Evolutionary conservation across 306 rosid genomes (phyloP), one percentile per base, ranked within the genome.

Genomic region (Parietaria judaica): DNA sequence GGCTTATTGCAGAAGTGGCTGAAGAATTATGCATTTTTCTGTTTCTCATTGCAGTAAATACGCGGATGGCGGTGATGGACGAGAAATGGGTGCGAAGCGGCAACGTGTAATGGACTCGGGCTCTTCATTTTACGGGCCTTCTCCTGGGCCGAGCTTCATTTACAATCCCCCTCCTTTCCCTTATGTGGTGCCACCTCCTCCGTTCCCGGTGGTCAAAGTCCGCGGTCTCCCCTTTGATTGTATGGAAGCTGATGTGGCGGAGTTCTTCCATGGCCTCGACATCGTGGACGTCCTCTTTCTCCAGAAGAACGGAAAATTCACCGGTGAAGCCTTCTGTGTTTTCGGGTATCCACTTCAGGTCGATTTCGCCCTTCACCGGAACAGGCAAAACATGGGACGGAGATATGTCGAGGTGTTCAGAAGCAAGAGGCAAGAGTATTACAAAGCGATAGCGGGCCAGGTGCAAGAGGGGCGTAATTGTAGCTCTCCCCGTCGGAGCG

Each of bases 211-310:
- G 46, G 95, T 90, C 65, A 80, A 80, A 63, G 77, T 90, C 12
- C 95, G 96, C 11, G 97, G 97, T 66, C 88, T 90, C 60, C 97
- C 97, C 23, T 90, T 85, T 59, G 96, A 90, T 68, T 87, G 94
- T 78, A 79, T 82, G 4, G 97, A 90, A 85, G 61, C 77, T 66
- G 96, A 90, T 73, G 96, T 90, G 56, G 91, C 86, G 4, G 96
- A 90, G 83, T 90, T 90, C 87, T 87, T 90, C 76, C 95, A 83
- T 63, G 95, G 95, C 70, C 84, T 90, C 50, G 96, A 90, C 79
- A 76, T 90, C 16, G 86, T 90, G 49, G 97, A 90, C 67, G 81
- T 90, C 77, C 95, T 90, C 57, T 90, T 90, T 61, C 79, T 90
- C 66, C 90, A 87, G 82, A 87, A 79, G 73, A 76, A 77, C 61